Evolutionary conservation across 495 filamentous ascomycete genomes (phyloP).

Genomic region (Penicillium samsonianum): DNA sequence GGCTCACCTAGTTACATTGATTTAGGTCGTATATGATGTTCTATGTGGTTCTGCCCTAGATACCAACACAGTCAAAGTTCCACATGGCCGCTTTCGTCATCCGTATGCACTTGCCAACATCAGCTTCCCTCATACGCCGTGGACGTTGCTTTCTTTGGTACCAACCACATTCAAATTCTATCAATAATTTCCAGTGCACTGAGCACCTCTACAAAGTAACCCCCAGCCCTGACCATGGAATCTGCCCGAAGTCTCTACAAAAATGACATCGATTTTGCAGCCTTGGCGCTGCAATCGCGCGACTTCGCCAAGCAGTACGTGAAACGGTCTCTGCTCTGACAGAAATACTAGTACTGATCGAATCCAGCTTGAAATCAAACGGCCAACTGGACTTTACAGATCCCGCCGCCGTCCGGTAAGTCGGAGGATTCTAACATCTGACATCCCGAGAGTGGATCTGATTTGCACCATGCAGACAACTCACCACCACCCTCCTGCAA

Average conservation of each 20-base stretch:
- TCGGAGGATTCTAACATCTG: slow-evolving; percentile 4
- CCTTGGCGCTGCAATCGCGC: slow-evolving; percentile 56
- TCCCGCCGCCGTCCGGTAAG: slow-evolving; percentile 69
- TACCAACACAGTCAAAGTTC: not conserved
- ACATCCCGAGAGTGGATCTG: not conserved
- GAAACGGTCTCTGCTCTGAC: not conserved
- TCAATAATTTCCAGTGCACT: not conserved
- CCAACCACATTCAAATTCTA: not conserved
- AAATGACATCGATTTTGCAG: slow-evolving; percentile 62
- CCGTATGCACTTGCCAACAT: not conserved
- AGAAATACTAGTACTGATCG: slow-evolving; percentile 13
- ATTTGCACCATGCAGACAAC: slow-evolving; percentile 50
- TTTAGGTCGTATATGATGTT: no score
- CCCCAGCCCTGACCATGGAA: slow-evolving; percentile 29
- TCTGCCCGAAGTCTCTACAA: slow-evolving; percentile 53
- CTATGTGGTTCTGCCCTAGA: no score
- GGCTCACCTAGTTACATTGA: no score
- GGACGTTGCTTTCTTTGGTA: not conserved
- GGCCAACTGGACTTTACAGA: slow-evolving; percentile 79
- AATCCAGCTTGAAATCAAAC: slow-evolving; percentile 55
- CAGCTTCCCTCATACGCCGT: not conserved
- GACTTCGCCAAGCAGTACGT: slow-evolving; percentile 60
- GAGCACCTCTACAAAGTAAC: not conserved
- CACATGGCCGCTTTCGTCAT: not conserved
- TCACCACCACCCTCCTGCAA: slow-evolving; percentile 77